Base-by-base conservation (phyloP, 2,329 filamentous ascomycete species). In the Colletotrichum phormii region DNA sequence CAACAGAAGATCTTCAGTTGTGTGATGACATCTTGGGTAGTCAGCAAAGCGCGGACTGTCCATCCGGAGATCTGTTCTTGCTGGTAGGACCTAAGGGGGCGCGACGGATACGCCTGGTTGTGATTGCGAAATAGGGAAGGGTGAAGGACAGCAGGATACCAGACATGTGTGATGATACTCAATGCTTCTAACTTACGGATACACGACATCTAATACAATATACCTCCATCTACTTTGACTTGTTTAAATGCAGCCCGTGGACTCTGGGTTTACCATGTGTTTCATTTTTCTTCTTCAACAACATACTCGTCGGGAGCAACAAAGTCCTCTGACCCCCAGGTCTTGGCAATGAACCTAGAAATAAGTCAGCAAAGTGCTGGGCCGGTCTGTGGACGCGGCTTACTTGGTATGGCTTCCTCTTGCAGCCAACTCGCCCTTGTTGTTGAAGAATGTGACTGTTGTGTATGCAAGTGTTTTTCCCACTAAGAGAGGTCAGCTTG, bases 321-420 rank as follows among this genome's bases (percentile, higher is more conserved):
- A 57, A 78, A 85, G 0, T 81, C 81, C 0, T 82, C 83, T 12
- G 79, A 79, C 4, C 77, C 78, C 5, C 81, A 78, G 0, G 83
- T 84, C 11, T 82, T 81, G 1, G 79, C 77, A 1, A 88, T 83
- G 65, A 84, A 88, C 77, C 86, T 88, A 29, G 1, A 13, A 5
- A 7, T 2, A 49, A 71, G 55, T 59, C 49, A 58, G 31, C 35
- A 18, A 22, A 7, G 13, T 18, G 12, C 13, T 24, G 26, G n/a
- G 11, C 9, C 4, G 11, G 46, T 1, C 13, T 5, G 6, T 53
- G 24, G 6, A 3, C 18, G 57, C 24, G 42, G 75, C 86, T 78
- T 77, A 91, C 90, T 92, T 92, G 15, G 90, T 92, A 77, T 92
- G 90, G 75, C 90, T 92, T 55, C 90, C 90, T 59, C 90, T 82